A percentile compares a stretch with the other conserved stretches of the same genome.
phyloP scores from a whole-genome alignment of 2,329 filamentous ascomycete genomes.

The Fusarium sp. region DNA sequence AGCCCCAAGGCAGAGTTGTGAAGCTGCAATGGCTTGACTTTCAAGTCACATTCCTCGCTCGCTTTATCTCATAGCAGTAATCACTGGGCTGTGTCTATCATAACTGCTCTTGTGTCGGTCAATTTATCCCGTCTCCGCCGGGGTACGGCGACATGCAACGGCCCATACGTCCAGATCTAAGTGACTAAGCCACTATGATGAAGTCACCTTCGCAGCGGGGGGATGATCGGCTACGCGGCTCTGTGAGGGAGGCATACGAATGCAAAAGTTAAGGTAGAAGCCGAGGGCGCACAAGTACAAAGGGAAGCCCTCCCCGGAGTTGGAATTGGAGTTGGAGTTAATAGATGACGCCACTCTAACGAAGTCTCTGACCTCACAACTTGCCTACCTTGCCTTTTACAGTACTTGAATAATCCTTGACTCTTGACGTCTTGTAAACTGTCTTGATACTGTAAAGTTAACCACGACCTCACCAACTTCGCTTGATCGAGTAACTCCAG shows the following conservation, averaged over 20 bases:
- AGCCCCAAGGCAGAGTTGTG: neutral
- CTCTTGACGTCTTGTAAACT: conserved; percentile 4
- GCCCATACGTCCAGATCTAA: conserved; percentile 15
- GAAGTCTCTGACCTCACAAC: conserved; percentile 35
- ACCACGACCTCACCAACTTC: neutral
- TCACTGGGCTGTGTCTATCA: conserved; percentile 5
- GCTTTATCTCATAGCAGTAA: neutral
- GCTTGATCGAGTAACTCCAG: neutral
- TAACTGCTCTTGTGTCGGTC: conserved; percentile 4
- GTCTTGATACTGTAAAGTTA: neutral
- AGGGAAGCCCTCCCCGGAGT: conserved; percentile 11
- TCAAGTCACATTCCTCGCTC: neutral
- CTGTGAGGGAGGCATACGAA: conserved; percentile 23
- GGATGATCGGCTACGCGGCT: conserved; percentile 30
- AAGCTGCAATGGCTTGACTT: neutral
- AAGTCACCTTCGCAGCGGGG: conserved; percentile 35
- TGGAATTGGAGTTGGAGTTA: neutral
- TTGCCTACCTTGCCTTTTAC: neutral
- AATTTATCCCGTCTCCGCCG: conserved; percentile 15
- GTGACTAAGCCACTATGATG: conserved; percentile 41
- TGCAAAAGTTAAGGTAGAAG: neutral
- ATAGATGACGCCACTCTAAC: conserved; percentile 32
- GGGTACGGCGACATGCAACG: conserved; percentile 16
- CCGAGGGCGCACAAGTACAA: conserved; percentile 30
- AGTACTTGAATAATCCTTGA: neutral